Conservation (phyloP, 1,139 yeast genomes). For the Arxiozyma slooffiae region DNA sequence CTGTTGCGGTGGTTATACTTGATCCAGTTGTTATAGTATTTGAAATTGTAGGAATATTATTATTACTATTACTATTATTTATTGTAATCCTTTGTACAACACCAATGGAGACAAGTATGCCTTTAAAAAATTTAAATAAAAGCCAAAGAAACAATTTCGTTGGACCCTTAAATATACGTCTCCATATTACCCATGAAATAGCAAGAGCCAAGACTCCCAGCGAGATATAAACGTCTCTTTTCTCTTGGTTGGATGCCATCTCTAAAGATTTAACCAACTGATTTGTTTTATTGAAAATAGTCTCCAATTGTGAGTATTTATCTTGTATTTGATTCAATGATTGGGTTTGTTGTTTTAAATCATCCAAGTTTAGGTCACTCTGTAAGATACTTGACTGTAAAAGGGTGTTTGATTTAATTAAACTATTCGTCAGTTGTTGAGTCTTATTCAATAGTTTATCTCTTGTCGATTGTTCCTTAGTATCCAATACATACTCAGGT, state of each 20-base stretch:
- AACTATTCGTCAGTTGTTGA: slow-evolving; percentile 30
- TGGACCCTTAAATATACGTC: slow-evolving; percentile 45
- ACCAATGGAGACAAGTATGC: slow-evolving; percentile 26
- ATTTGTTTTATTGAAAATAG: slow-evolving; percentile 42
- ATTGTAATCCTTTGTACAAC: slow-evolving; percentile 12
- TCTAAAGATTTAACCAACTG: slow-evolving; percentile 40
- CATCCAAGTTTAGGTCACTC: slow-evolving; percentile 49
- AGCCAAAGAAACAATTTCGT: slow-evolving; percentile 42
- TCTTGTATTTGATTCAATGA: slow-evolving; percentile 41
- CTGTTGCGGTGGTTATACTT: slow-evolving; percentile 3
- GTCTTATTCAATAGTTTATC: slow-evolving; percentile 31
- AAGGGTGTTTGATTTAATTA: slow-evolving; percentile 33
- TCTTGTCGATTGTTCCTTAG: slow-evolving; percentile 14
- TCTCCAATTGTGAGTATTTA: slow-evolving; percentile 38
- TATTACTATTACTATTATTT: no score
- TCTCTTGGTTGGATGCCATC: slow-evolving; percentile 46
- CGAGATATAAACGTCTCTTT: slow-evolving; percentile 44
- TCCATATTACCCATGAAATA: slow-evolving; percentile 48
- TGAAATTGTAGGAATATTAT: neutral
- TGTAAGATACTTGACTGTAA: slow-evolving; percentile 48
- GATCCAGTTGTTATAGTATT: neutral
- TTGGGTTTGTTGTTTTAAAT: slow-evolving; percentile 47
- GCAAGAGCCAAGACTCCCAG: slow-evolving; percentile 42
- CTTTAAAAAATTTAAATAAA: slow-evolving; percentile 36
- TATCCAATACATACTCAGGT: neutral